A percentile compares a stretch with the other conserved stretches of the same genome.
Conservation (phyloP, 129 eudicot species). For the Centrapalus pauciflorus region DNA sequence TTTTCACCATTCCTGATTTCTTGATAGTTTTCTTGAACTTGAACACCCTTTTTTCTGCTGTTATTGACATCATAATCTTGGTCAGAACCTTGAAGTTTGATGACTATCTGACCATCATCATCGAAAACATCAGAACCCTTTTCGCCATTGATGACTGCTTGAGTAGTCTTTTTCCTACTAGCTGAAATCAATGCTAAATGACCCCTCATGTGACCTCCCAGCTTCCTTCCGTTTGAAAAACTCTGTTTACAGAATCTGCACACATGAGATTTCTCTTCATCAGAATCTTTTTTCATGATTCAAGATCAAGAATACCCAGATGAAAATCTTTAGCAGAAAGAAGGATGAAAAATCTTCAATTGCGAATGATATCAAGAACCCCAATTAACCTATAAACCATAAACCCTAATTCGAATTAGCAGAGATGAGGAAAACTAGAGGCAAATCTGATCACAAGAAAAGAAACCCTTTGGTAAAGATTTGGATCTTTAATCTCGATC, state of each 20-base stretch:
- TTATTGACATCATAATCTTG: constrained; percentile 35
- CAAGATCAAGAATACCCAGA: constrained; percentile 25
- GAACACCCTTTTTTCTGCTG: constrained; percentile 54
- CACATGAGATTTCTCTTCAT: constrained; percentile 30
- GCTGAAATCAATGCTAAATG: constrained; percentile 58
- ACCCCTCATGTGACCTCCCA: constrained; percentile 89
- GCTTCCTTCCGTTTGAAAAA: constrained; percentile 54
- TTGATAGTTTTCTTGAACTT: constrained; percentile 30
- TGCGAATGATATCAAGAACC: constrained; percentile 7
- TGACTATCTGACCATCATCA: not conserved
- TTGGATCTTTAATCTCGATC: constrained; percentile 21
- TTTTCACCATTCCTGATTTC: constrained; percentile 17
- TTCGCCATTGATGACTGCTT: not conserved
- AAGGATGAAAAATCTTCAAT: not conserved
- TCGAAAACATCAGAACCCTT: constrained; percentile 2
- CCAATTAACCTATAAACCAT: not conserved
- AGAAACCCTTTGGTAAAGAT: constrained; percentile 17
- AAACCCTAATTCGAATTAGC: constrained; percentile 22
- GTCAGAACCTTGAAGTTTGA: constrained; percentile 35
- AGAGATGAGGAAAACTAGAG: not conserved
- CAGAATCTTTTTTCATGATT: constrained; percentile 37
- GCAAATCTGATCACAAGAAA: constrained; percentile 7
- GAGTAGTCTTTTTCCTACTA: constrained; percentile 25
- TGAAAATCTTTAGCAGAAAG: constrained; percentile 15
- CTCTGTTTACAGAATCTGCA: constrained; percentile 56